Evolutionary conservation across 768 basidiomycete species (phyloP).

Genomic region (Mycena maculata): DNA sequence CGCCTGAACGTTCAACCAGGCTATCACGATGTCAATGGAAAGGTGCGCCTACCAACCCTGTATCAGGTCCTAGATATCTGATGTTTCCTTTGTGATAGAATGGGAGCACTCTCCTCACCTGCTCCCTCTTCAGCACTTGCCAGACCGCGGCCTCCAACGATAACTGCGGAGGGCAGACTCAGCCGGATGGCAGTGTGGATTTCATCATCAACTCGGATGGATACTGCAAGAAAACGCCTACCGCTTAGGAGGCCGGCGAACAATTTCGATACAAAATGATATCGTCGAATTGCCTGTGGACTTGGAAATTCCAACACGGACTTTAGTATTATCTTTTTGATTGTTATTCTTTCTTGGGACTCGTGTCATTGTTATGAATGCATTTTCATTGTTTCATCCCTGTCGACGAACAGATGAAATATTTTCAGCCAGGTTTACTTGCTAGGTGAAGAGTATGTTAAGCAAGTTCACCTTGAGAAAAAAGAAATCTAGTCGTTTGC

Average conservation of each 20-base stretch:
- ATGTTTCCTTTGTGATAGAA: slow-evolving; percentile 35
- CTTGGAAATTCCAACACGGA: background rate
- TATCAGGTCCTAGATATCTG: background rate
- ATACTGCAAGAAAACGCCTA: slow-evolving; percentile 41
- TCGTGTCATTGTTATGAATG: background rate
- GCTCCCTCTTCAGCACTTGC: slow-evolving; percentile 47
- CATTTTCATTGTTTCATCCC: background rate
- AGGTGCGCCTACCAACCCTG: slow-evolving; percentile 36
- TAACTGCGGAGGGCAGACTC: slow-evolving; percentile 49
- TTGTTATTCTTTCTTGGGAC: background rate
- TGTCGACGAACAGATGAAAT: too few species aligned
- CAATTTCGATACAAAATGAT: background rate
- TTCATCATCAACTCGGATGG: slow-evolving; percentile 48
- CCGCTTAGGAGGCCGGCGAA: slow-evolving; percentile 19
- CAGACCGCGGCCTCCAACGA: slow-evolving; percentile 42
- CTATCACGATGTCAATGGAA: slow-evolving; percentile 52
- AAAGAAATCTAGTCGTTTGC: too few species aligned
- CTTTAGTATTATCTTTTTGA: background rate
- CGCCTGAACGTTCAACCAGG: slow-evolving; percentile 34
- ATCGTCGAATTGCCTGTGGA: slow-evolving; percentile 8
- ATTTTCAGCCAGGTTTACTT: too few species aligned
- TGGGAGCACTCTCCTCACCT: slow-evolving; percentile 50
- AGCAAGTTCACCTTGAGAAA: too few species aligned
- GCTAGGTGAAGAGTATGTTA: too few species aligned
- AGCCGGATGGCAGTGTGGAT: slow-evolving; percentile 47